Percentiles rank a stretch among this genome's conserved stretches.
Conservation (phyloP, 2,329 filamentous ascomycete genomes). For the Ascochyta koolunga region DNA sequence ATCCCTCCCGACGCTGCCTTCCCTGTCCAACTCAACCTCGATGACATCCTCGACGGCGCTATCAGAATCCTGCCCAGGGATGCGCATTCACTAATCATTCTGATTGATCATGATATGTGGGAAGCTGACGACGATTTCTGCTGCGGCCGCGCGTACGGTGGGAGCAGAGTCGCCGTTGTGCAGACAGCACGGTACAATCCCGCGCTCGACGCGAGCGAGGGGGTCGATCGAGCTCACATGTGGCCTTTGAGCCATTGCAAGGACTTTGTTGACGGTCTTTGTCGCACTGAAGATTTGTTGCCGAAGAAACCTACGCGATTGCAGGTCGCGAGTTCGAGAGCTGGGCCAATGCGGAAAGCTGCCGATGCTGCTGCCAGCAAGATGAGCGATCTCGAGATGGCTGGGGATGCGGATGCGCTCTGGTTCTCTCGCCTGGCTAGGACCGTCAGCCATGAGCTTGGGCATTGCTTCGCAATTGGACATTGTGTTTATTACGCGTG, state of each 20-base stretch:
- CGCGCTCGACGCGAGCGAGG: slow-evolving; percentile 49
- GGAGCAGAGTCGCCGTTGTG: slow-evolving; percentile 66
- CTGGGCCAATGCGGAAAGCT: slow-evolving; percentile 21
- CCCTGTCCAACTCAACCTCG: slow-evolving; percentile 61
- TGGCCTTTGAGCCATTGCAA: slow-evolving; percentile 71
- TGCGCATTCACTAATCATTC: slow-evolving; percentile 64
- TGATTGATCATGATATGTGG: slow-evolving; percentile 68
- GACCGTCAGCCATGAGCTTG: slow-evolving; percentile 67
- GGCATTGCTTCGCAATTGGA: slow-evolving; percentile 69
- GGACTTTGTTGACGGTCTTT: slow-evolving; percentile 54
- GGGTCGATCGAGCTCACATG: slow-evolving; percentile 58
- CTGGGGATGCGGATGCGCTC: slow-evolving; percentile 40
- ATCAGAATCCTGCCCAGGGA: slow-evolving; percentile 61
- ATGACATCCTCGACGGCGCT: slow-evolving; percentile 65
- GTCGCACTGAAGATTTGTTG: slow-evolving; percentile 36
- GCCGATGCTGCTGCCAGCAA: slow-evolving; percentile 15
- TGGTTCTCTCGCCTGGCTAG: slow-evolving; percentile 64
- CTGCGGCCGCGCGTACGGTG: slow-evolving; percentile 70
- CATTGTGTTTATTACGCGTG: slow-evolving; percentile 72
- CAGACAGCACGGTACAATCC: slow-evolving; percentile 68
- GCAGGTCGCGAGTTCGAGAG: slow-evolving; percentile 18
- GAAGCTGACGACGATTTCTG: slow-evolving; percentile 71
- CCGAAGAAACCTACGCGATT: slow-evolving; percentile 13
- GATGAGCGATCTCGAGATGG: too few species aligned
- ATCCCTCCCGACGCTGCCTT: slow-evolving; percentile 56